Evolutionary conservation across 2,329 filamentous ascomycete species (phyloP), one percentile per base, ranked within the genome.

Genomic region (Sporothrix dimorphospora): DNA sequence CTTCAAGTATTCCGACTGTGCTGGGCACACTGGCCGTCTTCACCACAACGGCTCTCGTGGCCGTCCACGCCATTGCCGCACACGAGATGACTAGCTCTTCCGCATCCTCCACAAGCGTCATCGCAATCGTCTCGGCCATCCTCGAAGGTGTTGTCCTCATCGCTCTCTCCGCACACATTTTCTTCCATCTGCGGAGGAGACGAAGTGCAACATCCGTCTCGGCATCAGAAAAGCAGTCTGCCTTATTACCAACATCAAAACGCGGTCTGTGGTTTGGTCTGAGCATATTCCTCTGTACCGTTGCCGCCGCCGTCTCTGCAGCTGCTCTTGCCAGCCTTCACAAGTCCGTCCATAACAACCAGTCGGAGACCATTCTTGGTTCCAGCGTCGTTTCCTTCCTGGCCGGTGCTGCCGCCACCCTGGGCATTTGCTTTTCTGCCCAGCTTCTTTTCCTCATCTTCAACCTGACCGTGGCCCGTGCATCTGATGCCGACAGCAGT

Each of bases 401-500:
- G 47, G 78, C 83, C 16, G 86, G 83, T 42, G 78, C 82, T 4
- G 81, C 86, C 0, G 78, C 84, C 16, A 79, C 83, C 16, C 79
- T 88, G 69, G 83, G 82, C 11, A 71, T 86, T 51, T 80, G 84
- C 6, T 85, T 86, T 72, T 77, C 80, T 0, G 78, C 81, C 8
- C 87, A 89, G 76, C 78, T 86, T n/a, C 75, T 82, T 30, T 88
- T 87, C 74, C 78, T 87, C 63, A 78, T 85, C 34, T 76, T 80
- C 34, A 82, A 85, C 75, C 85, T 85, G 74, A 75, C 85, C 42
- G 73, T 79, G 45, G 79, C 78, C 27, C 81, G 84, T 34, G 71
- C 79, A 1, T 75, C 77, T n/a, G 76, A 76, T 38, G 9, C 78
- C 75, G 59, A 77, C 75, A 19, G 78, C 74, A 19, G 78, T 78